Conservation (phyloP, 345 rosid genomes). For the Euclidium syriacum region DNA sequence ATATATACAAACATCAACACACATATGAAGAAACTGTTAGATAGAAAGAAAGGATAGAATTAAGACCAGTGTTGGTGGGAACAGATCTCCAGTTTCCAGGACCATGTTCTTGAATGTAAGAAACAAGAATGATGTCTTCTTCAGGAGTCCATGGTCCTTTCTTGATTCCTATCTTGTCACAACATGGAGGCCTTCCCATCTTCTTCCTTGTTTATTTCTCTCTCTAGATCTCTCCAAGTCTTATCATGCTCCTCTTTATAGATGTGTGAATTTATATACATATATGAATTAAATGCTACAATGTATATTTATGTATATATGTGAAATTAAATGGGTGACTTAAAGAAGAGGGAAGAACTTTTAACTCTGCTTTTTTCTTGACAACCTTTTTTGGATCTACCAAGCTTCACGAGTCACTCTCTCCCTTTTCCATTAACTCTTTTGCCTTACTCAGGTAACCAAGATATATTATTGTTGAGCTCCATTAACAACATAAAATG, state of each 20-base stretch:
- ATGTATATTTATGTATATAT: conserved; percentile 25
- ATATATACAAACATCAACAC: conserved; percentile 6
- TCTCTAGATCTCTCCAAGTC: conserved; percentile 20
- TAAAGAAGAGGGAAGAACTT: conserved; percentile 35
- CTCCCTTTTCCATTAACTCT: conserved; percentile 21
- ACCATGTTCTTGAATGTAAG: conserved; percentile 93
- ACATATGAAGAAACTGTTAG: not conserved
- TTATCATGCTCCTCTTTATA: conserved; percentile 19
- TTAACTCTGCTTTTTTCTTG: conserved; percentile 23
- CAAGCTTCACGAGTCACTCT: conserved; percentile 31
- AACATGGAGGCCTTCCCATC: conserved; percentile 97
- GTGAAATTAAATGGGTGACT: conserved; percentile 30
- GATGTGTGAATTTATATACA: conserved; percentile 25
- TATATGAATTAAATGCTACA: conserved; percentile 26
- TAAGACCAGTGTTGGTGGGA: conserved; percentile 79
- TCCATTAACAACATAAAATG: conserved; percentile 7
- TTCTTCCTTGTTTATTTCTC: conserved; percentile 19
- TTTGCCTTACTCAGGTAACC: conserved; percentile 12
- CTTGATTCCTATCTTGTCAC: conserved; percentile 84
- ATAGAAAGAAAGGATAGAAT: too few relatives aligned
- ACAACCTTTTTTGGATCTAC: conserved; percentile 29
- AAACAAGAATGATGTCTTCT: conserved; percentile 86
- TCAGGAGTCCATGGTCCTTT: conserved; percentile 99
- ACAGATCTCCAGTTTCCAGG: conserved; percentile 99
- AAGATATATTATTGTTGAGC: not conserved